A percentile compares a stretch with the other conserved stretches of the same genome.
These are phyloP conservation scores for Coniochaeta pulveracea DNA, from an alignment of 2,329 filamentous ascomycete species.

Conservation along the genomic window DNA sequence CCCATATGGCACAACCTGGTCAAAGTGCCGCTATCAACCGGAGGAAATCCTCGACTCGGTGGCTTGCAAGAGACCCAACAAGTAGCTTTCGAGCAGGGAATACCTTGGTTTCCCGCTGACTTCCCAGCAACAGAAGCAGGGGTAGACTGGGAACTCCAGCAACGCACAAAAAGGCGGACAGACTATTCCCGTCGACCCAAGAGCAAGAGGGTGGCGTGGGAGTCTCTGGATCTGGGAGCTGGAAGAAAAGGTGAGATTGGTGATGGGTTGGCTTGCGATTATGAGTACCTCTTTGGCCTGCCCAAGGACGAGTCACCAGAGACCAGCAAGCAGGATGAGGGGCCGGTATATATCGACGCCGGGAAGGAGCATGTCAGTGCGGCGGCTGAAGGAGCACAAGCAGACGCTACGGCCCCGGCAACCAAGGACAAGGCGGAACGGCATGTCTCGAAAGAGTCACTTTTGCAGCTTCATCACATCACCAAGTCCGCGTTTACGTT, in stretches of 20 bases:
- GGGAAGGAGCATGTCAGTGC: slow-evolving; percentile 4
- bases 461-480: slow-evolving; percentile 24
- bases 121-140: slow-evolving; percentile 71
- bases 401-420: slow-evolving; percentile 3
- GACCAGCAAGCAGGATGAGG: slow-evolving; percentile 1
- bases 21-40: slow-evolving; percentile 68
- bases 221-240: slow-evolving; percentile 60
- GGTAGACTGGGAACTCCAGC: slow-evolving; percentile 61
- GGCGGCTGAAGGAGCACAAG: slow-evolving; percentile 7
- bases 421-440: slow-evolving; percentile 3
- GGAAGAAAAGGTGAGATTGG: slow-evolving; percentile 75
- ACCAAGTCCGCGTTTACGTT: slow-evolving; percentile 21
- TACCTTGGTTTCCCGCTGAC: slow-evolving; percentile 80
- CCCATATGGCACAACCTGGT: slow-evolving; percentile 80
- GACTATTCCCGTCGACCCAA: slow-evolving; percentile 72
- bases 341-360: background rate
- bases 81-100: slow-evolving; percentile 65
- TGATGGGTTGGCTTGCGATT: slow-evolving; percentile 72
- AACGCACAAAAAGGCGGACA: slow-evolving; percentile 45
- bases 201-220: slow-evolving; percentile 68
- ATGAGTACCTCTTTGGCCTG: slow-evolving; percentile 52
- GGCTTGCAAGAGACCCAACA: slow-evolving; percentile 73
- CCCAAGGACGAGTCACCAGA: slow-evolving; percentile 6
- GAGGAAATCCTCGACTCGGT: slow-evolving; percentile 72
- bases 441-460: slow-evolving; percentile 6